These are phyloP conservation scores for Chaetothyriales sp. DNA, from an alignment of 2,329 filamentous ascomycete species.

Conservation along the genomic window DNA sequence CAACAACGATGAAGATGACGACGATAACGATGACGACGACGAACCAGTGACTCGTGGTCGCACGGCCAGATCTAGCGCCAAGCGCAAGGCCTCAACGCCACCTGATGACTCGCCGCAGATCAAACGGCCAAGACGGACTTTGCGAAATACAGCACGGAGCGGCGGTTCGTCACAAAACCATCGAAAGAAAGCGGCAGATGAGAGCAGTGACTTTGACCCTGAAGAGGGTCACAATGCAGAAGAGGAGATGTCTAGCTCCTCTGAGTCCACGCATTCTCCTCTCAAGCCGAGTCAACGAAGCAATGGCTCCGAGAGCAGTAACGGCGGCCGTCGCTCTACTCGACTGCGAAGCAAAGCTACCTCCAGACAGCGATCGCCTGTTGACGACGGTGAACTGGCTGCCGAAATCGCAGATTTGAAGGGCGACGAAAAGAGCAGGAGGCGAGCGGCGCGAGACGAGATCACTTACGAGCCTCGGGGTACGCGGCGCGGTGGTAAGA, in stretches of 20 bases:
- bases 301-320: conserved; percentile 34
- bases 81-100: conserved; percentile 21
- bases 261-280: conserved; percentile 31
- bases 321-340: conserved; percentile 36
- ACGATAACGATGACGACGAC: conserved; percentile 48
- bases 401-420: conserved; percentile 44
- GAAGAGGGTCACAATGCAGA: conserved; percentile 43
- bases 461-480: conserved; percentile 21
- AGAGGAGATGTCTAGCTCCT: conserved; percentile 41
- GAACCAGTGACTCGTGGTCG: conserved; percentile 37
- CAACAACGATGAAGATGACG: conserved; percentile 34
- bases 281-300: conserved; percentile 27
- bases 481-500: conserved; percentile 10
- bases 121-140: conserved; percentile 22
- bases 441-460: conserved; percentile 19
- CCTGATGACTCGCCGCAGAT: conserved; percentile 22
- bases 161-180: conserved; percentile 28
- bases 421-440: conserved; percentile 28
- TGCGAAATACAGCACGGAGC: conserved; percentile 19
- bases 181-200: conserved; percentile 36
- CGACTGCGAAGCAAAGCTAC: conserved; percentile 36
- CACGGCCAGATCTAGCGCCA: conserved; percentile 20
- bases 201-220: conserved; percentile 52
- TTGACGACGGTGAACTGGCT: conserved; percentile 42
- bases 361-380: conserved; percentile 35